Evolutionary conservation across 192 early-diverging fungal genomes (phyloP).

Genomic region (Chytriomyces sp.): DNA sequence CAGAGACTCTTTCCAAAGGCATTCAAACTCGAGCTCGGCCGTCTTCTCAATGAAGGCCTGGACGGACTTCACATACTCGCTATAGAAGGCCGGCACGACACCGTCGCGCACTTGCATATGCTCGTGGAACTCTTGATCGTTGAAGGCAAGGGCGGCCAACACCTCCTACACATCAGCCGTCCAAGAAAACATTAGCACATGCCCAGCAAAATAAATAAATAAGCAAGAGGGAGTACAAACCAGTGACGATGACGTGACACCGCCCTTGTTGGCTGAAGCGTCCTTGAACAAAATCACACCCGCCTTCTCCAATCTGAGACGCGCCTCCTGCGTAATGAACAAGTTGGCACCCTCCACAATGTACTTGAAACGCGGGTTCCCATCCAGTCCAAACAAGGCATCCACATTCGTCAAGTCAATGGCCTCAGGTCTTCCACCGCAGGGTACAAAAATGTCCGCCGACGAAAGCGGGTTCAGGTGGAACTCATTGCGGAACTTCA

Average conservation of each 20-base stretch:
- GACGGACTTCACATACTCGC: constrained; percentile 90
- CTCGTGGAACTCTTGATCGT: constrained; percentile 85
- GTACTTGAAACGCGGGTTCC: constrained; percentile 94
- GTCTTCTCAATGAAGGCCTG: constrained; percentile 92
- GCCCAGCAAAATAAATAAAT: no score
- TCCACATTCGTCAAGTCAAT: constrained; percentile 92
- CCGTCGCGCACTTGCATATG: constrained; percentile 86
- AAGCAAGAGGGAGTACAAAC: no score
- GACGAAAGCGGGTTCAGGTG: constrained; percentile 80
- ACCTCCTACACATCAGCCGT: no score
- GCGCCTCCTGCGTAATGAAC: constrained; percentile 98
- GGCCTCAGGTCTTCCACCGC: constrained; percentile 96
- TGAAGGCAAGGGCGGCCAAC: constrained; percentile 92
- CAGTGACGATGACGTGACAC: constrained; percentile 96
- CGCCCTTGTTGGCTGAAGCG: constrained; percentile 99
- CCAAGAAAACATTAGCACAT: no score
- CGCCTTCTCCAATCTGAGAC: constrained; percentile 91
- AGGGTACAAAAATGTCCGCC: constrained; percentile 96
- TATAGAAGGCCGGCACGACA: constrained; percentile 85
- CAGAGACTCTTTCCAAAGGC: constrained; percentile 87
- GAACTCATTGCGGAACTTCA: constrained; percentile 97
- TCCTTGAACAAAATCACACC: constrained; percentile 97
- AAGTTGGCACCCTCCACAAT: constrained; percentile 99
- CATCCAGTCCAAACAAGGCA: constrained; percentile 74
- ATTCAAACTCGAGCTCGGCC: constrained; percentile 92